phyloP scores from a whole-genome alignment of 345 rosid species.

The Chamaenerion angustifolium region DNA sequence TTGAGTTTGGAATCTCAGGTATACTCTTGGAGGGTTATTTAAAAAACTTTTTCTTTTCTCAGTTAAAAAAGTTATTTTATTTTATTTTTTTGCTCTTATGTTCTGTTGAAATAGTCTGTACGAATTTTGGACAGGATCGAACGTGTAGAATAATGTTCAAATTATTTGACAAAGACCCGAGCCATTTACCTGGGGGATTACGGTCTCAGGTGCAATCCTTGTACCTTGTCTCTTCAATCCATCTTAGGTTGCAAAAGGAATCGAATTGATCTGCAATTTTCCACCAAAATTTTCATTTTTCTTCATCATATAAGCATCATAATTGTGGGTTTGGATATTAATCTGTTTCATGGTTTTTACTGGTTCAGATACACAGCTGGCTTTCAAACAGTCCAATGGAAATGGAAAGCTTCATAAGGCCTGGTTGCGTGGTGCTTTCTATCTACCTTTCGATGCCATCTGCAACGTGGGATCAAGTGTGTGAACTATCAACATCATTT shows the following conservation, averaged over 20 bases:
- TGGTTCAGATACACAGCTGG: slow-evolving; percentile 68
- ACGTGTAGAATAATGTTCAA: slow-evolving; percentile 62
- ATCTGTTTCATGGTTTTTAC: not conserved
- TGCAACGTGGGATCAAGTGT: slow-evolving; percentile 63
- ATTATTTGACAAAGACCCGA: slow-evolving; percentile 64
- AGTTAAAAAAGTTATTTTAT: no score
- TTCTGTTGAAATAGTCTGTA: not conserved
- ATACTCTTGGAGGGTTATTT: no score
- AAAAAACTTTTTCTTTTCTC: no score
- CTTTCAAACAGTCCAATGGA: slow-evolving; percentile 82
- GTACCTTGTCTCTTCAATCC: not conserved
- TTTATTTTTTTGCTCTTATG: no score
- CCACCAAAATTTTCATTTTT: no score
- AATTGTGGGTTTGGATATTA: no score
- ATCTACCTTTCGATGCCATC: slow-evolving; percentile 65
- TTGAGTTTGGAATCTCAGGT: slow-evolving; percentile 77
- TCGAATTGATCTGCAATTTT: no score
- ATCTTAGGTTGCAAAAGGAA: no score
- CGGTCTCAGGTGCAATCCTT: slow-evolving; percentile 38
- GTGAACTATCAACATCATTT: slow-evolving; percentile 12
- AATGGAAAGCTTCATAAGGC: slow-evolving; percentile 95
- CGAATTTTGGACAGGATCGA: slow-evolving; percentile 35
- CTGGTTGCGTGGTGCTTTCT: slow-evolving; percentile 80
- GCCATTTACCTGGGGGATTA: slow-evolving; percentile 59
- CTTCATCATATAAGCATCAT: no score